phyloP scores from a whole-genome alignment of 495 filamentous ascomycete species.

The Darksidea phi region DNA sequence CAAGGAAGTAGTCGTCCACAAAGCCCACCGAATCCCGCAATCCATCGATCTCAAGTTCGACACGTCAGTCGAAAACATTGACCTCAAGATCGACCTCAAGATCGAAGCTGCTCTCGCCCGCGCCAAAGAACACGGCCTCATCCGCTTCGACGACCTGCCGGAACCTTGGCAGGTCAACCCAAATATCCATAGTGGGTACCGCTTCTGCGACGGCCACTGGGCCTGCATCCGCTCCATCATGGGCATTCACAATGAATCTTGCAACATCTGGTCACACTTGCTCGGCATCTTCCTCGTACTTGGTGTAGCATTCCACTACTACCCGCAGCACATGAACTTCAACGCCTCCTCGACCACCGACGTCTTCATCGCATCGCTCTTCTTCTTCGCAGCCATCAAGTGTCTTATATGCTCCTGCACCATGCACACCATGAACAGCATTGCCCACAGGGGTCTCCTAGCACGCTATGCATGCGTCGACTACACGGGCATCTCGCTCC shows the following conservation, averaged over 20 bases:
- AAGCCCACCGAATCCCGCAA: slow-evolving; percentile 66
- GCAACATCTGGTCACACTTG: slow-evolving; percentile 97
- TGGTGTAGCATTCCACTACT: slow-evolving; percentile 93
- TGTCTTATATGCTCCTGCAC: slow-evolving; percentile 92
- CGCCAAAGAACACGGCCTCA: slow-evolving; percentile 77
- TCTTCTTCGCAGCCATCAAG: slow-evolving; percentile 97
- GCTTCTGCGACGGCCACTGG: slow-evolving; percentile 83
- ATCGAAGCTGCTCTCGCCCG: slow-evolving; percentile 75
- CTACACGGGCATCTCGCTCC: slow-evolving; percentile 94
- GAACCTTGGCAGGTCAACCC: slow-evolving; percentile 93
- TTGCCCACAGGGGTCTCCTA: slow-evolving; percentile 83
- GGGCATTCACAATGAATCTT: slow-evolving; percentile 80
- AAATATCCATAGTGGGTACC: slow-evolving; percentile 86
- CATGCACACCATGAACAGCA: slow-evolving; percentile 98
- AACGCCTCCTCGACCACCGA: slow-evolving; percentile 80
- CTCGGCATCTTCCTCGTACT: slow-evolving; percentile 85
- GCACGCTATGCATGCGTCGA: slow-evolving; percentile 97
- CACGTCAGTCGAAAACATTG: slow-evolving; percentile 72
- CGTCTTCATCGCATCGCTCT: slow-evolving; percentile 82
- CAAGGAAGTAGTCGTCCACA: slow-evolving; percentile 74
- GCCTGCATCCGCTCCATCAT: slow-evolving; percentile 84
- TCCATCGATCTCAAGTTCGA: slow-evolving; percentile 42
- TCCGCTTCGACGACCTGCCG: slow-evolving; percentile 86
- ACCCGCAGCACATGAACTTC: slow-evolving; percentile 83
- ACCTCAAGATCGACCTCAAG: slow-evolving; percentile 62